Base-by-base conservation (phyloP, 495 filamentous ascomycete species). In the Astrothelium subdiscretum region DNA sequence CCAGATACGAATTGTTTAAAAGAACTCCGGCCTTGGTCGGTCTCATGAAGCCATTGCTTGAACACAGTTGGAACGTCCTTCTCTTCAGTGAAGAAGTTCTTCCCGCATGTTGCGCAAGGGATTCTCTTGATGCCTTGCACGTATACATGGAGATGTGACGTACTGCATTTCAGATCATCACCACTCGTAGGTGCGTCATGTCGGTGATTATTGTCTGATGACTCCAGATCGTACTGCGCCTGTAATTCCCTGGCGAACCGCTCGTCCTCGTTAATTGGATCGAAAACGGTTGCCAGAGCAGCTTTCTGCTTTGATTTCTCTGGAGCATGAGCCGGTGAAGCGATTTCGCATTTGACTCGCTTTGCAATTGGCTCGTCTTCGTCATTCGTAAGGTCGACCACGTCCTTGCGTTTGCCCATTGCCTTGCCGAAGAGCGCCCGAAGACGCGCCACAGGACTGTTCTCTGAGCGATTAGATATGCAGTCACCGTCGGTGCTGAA, bases 211-310 rank as follows among this genome's bases (percentile, higher is more conserved):
- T 12, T n/a, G 10, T 57, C 31, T 38, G n/a, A 31, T 40, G 2
- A n/a, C 20, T 63, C 52, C 27, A n/a, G 32, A 11, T 63, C 57
- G 38, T 44, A 57, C 51, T 63, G 51, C 3, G 29, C 31, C 26
- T 63, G 61, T 22, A 63, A 31, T 20, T 58, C 61, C 12, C 61
- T 51, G 59, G 61, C 57, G 15, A 38, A 63, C 6, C 61, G 52
- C 52, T 63, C 51, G 22, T 63, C 61, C 6, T 59, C 29, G 18
- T 10, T 11, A 22, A 48, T 42, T 5, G 6, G 15, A 38, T 31
- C 15, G 12, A 57, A 42, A 29, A n/a, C 27, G 31, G 32, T 54
- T 40, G 61, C 15, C 24, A 18, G 15, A 4, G 13, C 35, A 5
- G 29, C 29, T 29, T 54, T 54, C 12, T 2, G 48, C 3, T 26